These are phyloP conservation scores for Phytophthora vignae DNA, from an alignment of 352 stramenopile species.

Conservation along the genomic window DNA sequence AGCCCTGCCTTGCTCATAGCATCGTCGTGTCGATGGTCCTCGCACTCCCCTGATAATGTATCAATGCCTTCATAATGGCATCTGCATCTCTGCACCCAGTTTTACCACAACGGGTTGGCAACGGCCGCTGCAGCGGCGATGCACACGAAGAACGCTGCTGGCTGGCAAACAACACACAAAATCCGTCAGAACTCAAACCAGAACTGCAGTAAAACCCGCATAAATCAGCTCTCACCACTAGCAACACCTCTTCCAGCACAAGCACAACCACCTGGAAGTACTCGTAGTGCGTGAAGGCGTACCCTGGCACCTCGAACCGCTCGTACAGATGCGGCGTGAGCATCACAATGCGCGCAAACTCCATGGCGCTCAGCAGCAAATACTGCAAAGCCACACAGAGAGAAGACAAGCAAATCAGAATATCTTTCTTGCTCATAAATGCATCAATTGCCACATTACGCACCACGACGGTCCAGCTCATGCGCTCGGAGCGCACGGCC, in stretches of 20 bases:
- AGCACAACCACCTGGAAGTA: conserved; percentile 78
- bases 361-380: conserved; percentile 73
- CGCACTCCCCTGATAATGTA: conserved; percentile 34
- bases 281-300: conserved; percentile 74
- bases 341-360: conserved; percentile 76
- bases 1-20: conserved; percentile 5
- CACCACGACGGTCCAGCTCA: conserved; percentile 84
- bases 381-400: conserved; percentile 47
- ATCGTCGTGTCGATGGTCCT: conserved; percentile 12
- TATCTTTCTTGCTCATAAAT: conserved; percentile 11
- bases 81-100: conserved; percentile 5
- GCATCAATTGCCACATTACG: conserved; percentile 20
- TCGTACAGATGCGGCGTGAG: conserved; percentile 71
- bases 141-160: conserved; percentile 70
- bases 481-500: conserved; percentile 77
- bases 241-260: conserved; percentile 62
- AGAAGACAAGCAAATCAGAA: conserved; percentile 24
- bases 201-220: background rate
- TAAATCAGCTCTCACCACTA: conserved; percentile 59
- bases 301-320: conserved; percentile 59
- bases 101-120: conserved; percentile 72
- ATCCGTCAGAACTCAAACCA: background rate
- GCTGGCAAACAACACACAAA: conserved; percentile 38
- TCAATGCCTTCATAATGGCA: no score
- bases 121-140: conserved; percentile 66